phyloP scores from a whole-genome alignment of 805 yeast species.

The Kodamaea leandrae region DNA sequence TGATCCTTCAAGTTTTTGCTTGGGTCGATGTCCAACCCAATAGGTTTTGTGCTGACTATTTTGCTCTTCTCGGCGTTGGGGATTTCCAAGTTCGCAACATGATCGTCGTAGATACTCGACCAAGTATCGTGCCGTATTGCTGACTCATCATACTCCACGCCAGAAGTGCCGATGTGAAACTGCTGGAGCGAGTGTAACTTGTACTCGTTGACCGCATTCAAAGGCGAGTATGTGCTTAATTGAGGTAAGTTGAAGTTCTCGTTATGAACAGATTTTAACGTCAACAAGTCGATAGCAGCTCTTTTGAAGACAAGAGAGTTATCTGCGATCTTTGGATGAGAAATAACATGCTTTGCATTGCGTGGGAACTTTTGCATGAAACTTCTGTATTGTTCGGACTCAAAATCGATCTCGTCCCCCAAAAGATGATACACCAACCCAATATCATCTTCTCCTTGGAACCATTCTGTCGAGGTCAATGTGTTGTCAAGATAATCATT shows the following conservation, averaged over 20 bases:
- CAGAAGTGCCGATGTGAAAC: constrained; percentile 22
- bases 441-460: constrained; percentile 40
- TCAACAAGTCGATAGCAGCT: constrained; percentile 51
- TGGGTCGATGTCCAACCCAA: constrained; percentile 17
- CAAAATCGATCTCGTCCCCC: constrained; percentile 55
- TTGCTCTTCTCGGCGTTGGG: constrained; percentile 14
- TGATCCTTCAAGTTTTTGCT: constrained; percentile 39
- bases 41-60: constrained; percentile 19
- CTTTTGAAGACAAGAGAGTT: constrained; percentile 58
- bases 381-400: constrained; percentile 38
- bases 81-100: constrained; percentile 20
- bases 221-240: too few species aligned
- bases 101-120: constrained; percentile 32
- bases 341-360: constrained; percentile 57
- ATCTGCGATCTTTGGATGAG: constrained; percentile 67
- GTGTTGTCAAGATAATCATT: constrained; percentile 38
- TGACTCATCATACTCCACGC: constrained; percentile 22
- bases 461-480: constrained; percentile 26
- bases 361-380: constrained; percentile 57
- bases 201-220: constrained; percentile 1
- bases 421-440: constrained; percentile 73
- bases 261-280: constrained; percentile 53
- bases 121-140: constrained; percentile 21
- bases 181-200: constrained; percentile 35
- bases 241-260: constrained; percentile 43